Conservation (phyloP, 23 red algal genomes). For the Gracilariopsis chorda region DNA sequence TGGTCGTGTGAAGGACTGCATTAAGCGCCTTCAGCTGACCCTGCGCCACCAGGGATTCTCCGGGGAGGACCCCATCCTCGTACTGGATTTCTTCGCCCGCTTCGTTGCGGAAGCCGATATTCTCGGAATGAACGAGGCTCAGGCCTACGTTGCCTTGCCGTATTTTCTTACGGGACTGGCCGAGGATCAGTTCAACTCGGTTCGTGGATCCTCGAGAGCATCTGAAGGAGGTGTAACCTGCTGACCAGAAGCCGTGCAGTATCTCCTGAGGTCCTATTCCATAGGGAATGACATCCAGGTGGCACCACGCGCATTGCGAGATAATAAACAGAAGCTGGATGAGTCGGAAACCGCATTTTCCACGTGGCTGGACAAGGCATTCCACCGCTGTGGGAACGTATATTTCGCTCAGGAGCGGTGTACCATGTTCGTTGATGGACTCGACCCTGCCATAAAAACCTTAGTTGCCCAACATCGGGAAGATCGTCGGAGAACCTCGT, state of each 20-base stretch:
- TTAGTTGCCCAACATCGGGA: too few species aligned
- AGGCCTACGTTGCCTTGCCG: background rate
- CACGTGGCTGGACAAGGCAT: too few species aligned
- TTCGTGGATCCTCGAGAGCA: background rate
- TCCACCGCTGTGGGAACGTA: too few species aligned
- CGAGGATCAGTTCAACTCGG: background rate
- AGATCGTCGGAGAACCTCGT: too few species aligned
- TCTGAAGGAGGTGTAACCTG: background rate
- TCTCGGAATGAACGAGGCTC: background rate
- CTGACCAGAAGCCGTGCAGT: background rate
- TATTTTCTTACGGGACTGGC: background rate
- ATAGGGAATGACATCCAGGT: background rate
- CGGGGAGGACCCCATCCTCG: background rate
- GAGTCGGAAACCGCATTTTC: too few species aligned
- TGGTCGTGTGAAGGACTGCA: background rate
- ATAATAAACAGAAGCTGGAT: too few species aligned
- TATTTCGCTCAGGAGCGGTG: too few species aligned
- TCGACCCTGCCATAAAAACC: too few species aligned
- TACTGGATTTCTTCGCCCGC: too few species aligned
- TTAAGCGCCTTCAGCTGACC: background rate
- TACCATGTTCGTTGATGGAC: too few species aligned
- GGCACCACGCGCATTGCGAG: background rate
- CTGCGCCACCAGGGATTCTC: background rate
- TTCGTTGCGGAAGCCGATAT: background rate
- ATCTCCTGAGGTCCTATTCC: background rate